Evolutionary conservation across 202 grass and related monocot genomes (phyloP), one percentile per base, ranked within the genome.

Genomic region (Dendrocalamus latiflorus): DNA sequence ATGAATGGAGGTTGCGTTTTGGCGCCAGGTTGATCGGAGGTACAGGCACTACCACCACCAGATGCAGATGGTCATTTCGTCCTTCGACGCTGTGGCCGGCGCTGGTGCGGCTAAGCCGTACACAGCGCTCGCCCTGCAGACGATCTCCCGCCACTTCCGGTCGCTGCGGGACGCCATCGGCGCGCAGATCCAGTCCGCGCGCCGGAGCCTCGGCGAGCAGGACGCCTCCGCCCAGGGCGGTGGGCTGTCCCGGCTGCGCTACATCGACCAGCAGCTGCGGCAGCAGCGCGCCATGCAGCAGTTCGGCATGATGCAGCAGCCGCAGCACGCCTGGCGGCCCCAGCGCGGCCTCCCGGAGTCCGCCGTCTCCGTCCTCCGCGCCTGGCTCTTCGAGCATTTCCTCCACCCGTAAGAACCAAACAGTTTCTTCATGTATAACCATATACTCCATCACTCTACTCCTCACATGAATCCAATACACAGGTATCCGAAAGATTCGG

Each of bases 301-400:
- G 78, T 99, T 99, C 81, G 96, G 96, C 75, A 93, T 99, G 96
- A 95, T 96, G 91, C 96, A 99, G 85, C 96, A 91, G 73, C 88
- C 84, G 81, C 96, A 90, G 58, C 85, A 94, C 70, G 81, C 89
- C 0, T 99, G 96, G 96, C 91, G 96, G 13, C 96, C 93, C 9
- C 96, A 99, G 77, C 89, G 96, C 15, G 96, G 93, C 42, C 81
- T 99, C 38, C 96, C 93, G 16, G 96, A 99, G 86, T 96, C 96
- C 8, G 94, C 96, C 63, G 96, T 99, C 74, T 96, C 93, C 57
- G 89, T 96, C 51, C 91, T 99, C 71, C 93, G 96, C n/a, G 93
- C 96, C 70, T 99, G 96, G 96, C 76, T 99, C 45, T 99, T 99
- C 71, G 96, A 99, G 88, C 96, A 99, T 78, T 99, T 99, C 81